Evolutionary conservation across 2,329 filamentous ascomycete species (phyloP), one percentile per base, ranked within the genome.

Genomic region (Calonectria pauciramosa): DNA sequence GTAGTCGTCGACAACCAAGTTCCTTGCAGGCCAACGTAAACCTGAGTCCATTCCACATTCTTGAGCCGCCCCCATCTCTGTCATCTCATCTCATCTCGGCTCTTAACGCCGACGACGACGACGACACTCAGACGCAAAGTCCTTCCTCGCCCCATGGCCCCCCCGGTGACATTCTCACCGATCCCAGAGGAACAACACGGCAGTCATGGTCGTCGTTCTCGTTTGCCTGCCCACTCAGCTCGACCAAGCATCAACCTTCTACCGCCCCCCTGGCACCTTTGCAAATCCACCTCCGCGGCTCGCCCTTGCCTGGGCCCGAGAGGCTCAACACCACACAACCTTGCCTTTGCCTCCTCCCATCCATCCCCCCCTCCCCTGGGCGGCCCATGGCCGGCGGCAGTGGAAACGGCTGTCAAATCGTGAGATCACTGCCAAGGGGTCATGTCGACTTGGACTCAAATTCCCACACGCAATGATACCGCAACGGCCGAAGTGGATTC

Each of bases 401-500:
- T 73, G 38, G 77, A 72, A 77, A 59, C 49, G 32, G 64, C 65
- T 72, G 64, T 36, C 52, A 72, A 72, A 72, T 68, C 70, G 54
- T 63, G 51, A 60, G 36, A 68, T 72, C 64, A 52, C 47, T 36
- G 47, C 38, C 70, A 54, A 52, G 54, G 66, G 23, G 72, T 71
- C 72, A 76, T 76, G 77, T 75, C 49, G 52, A 56, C 30, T 20
- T 41, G 23, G 68, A 28, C 49, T 30, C 41, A 16, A 52, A 70
- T 72, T 71, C 63, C 78, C 79, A 80, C 77, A 60, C 73, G 64
- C 54, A 28, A 80, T 80, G 79, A 20, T 56, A 80, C 79, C 71
- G 79, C 75, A 68, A 69, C 79, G 71, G 77, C 66, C 65, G 44
- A 52, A 56, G 56, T 41, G 69, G 68, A 28, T 34, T 56, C 60